Evolutionary conservation across 768 basidiomycete genomes (phyloP), one percentile per base, ranked within the genome.

Genomic region (Lactarius hengduanensis): DNA sequence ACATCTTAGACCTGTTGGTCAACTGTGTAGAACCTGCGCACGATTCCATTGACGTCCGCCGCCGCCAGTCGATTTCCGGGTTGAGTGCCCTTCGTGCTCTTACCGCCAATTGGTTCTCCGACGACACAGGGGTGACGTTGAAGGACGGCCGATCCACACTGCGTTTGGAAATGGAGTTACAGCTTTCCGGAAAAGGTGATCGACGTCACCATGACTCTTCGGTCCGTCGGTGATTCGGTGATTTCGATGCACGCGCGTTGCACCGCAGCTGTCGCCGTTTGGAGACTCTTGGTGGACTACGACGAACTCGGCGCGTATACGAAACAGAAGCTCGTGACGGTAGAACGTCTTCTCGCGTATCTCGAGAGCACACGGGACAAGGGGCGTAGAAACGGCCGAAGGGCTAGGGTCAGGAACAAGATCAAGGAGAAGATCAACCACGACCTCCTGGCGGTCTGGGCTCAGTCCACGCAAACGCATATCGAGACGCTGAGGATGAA

Each of bases 161-260:
- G 30, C 28, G 38, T 43, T 50, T 61, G 61, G 61, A 61, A 43
- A 32, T 43, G 43, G 61, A 47, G 41, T 15, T 61, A 47, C 34
- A 50, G 61, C 22, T 50, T 50, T n/a, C n/a, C 22, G 16, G 32
- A 26, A n/a, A 50, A 43, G 20, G 16, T 41, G 26, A 45, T 50
- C 22, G 38, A 56, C 15, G 30, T 56, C 16, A 56, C 50, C 7
- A 61, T 61, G 32, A 50, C n/a, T 26, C 50, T 61, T 30, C 41
- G 50, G 32, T 47, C n/a, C 18, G 61, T 8, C 41, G 32, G 16
- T 10, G 61, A 61, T 30, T 34, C 45, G 30, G 61, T 61, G 22
- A 61, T 61, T 61, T 43, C 61, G 20, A 61, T 61, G 40, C 61
- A 61, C 34, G 61, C 61, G 32, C 45, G 45, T 32, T 53, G 61